These are phyloP conservation scores for Phialophora tarda DNA, from an alignment of 2,329 filamentous ascomycete genomes.

Conservation along the genomic window DNA sequence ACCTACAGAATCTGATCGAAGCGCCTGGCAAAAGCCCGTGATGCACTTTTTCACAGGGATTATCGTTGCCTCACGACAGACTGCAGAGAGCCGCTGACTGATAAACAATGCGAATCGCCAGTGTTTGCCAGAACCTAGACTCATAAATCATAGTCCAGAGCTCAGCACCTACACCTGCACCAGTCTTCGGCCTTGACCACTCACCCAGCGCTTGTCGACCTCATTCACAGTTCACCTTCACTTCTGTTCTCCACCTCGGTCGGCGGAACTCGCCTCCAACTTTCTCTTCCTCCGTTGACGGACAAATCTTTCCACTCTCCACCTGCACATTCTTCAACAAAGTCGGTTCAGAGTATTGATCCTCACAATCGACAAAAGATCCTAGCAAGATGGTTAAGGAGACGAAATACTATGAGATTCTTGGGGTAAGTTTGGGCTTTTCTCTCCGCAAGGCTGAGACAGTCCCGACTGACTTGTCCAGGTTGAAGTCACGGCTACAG, in stretches of 20 bases:
- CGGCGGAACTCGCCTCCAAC: conserved; percentile 6
- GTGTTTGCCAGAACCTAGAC: neutral
- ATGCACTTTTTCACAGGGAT: conserved; percentile 6
- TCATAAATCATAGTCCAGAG: conserved; percentile 1
- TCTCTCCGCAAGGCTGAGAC: conserved; percentile 15
- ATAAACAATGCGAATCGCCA: conserved; percentile 5
- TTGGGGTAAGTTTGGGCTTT: conserved; percentile 50
- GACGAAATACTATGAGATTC: conserved; percentile 55
- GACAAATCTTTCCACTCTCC: conserved; percentile 13
- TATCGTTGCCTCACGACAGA: neutral
- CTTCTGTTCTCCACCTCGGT: conserved; percentile 3
- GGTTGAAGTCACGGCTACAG: conserved; percentile 76
- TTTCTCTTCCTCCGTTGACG: conserved; percentile 1
- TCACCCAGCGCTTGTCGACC: neutral
- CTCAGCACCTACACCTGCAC: neutral
- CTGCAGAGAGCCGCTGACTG: conserved; percentile 9
- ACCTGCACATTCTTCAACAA: neutral
- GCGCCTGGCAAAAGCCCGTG: neutral
- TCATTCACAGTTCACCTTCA: conserved; percentile 1
- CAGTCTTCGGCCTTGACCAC: neutral
- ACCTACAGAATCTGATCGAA: conserved; percentile 11
- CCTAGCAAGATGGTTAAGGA: conserved; percentile 56
- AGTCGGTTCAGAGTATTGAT: neutral
- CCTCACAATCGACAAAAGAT: neutral
- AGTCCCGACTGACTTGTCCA: conserved; percentile 49